Evolutionary conservation across 495 filamentous ascomycete genomes (phyloP), one percentile per base, ranked within the genome.

Genomic region (Chaetomium fimeti): DNA sequence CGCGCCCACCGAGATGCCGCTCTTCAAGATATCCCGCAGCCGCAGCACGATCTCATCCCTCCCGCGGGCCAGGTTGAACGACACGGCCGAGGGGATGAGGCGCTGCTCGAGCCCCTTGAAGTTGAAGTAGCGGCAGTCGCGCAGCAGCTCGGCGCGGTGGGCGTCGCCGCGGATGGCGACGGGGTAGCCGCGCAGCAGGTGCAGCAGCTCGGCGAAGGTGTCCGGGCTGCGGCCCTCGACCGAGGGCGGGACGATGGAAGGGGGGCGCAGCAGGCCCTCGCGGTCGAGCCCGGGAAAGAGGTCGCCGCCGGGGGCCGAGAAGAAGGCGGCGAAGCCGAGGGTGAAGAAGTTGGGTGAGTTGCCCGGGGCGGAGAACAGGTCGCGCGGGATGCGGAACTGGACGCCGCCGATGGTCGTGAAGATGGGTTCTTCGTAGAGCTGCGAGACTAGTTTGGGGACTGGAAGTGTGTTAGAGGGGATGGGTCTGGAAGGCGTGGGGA

Each of bases 321-420:
- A 95, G 80, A 96, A 96, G 71, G 92, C 85, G 13, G 88, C 88
- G 71, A 97, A 96, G 57, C 93, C 93, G 8, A 98, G 84, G 7
- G 91, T 87, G 80, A 98, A 98, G 83, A 93, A 98, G 76, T 98
- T 98, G 7, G 92, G 92, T 32, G 86, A 87, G 75, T 98, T 91
- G 5, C 94, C 93, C 13, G 90, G 91, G 27, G 81, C 80, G 13
- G 52, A 40, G 76, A 98, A 96, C 63, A 96, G 83, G 68, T 96
- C 91, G 36, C 92, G 88, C 4, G 93, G 89, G 57, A 98, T 91
- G 68, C 91, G 89, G 76, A 98, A 98, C 68, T 91, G 84, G 25
- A 82, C 84, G 60, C 88, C 85, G 61, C 93, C 93, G 66, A 98
- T 91, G 42, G 89, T 88, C 68, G 96, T 91, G 78, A 89, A 94